Conservation (phyloP, 2,329 filamentous ascomycete genomes). For the Fusarium redolens region DNA sequence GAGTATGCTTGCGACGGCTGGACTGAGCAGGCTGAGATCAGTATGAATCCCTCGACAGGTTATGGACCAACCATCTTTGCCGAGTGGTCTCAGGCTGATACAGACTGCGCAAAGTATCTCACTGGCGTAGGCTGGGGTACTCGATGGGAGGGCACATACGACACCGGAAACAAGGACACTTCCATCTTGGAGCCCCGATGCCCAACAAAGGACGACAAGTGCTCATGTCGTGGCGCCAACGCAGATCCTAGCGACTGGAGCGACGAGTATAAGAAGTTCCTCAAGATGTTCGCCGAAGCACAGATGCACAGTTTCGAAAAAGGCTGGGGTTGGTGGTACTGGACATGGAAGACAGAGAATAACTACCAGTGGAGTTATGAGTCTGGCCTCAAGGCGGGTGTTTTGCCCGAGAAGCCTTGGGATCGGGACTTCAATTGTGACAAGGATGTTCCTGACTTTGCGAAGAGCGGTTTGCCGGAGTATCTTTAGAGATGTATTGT, state of each 20-base stretch:
- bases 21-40: constrained; percentile 80
- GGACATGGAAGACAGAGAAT: constrained; percentile 95
- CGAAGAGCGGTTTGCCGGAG: constrained; percentile 59
- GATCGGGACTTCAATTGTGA: constrained; percentile 77
- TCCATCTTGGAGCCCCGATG: constrained; percentile 78
- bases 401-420: constrained; percentile 81
- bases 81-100: constrained; percentile 98
- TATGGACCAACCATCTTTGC: constrained; percentile 95
- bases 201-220: constrained; percentile 72
- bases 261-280: constrained; percentile 82
- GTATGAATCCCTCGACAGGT: constrained; percentile 78
- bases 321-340: constrained; percentile 98
- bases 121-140: constrained; percentile 91
- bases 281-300: constrained; percentile 91
- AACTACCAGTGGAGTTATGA: constrained; percentile 94
- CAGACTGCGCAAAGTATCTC: constrained; percentile 87
- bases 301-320: constrained; percentile 96
- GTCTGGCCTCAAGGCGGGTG: constrained; percentile 79
- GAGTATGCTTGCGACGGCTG: constrained; percentile 89
- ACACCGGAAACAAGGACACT: constrained; percentile 71
- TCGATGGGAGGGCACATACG: constrained; percentile 90
- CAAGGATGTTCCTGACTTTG: constrained; percentile 65
- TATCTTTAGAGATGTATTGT: constrained; percentile 51
- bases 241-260: constrained; percentile 76
- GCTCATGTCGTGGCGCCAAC: constrained; percentile 82